A percentile compares a stretch with the other conserved stretches of the same genome.
These are phyloP conservation scores for Talaromyces sp. DNA, from an alignment of 2,329 filamentous ascomycete genomes.

Conservation along the genomic window DNA sequence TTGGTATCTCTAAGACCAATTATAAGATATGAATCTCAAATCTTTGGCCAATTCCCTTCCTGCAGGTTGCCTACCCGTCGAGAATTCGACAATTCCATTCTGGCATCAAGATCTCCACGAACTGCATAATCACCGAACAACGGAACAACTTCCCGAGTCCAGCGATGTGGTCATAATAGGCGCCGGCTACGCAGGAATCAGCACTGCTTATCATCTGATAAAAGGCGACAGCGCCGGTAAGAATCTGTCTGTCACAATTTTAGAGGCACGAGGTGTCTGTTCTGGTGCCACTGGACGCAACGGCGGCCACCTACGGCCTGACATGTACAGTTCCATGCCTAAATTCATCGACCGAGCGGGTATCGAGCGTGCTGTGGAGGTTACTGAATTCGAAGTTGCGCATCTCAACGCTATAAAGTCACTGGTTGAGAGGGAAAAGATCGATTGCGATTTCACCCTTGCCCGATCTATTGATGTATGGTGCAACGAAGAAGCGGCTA, in stretches of 20 bases:
- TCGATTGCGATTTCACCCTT: conserved; percentile 44
- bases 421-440: conserved; percentile 39
- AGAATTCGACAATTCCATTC: background rate
- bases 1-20: background rate
- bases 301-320: conserved; percentile 41
- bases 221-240: background rate
- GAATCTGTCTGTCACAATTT: background rate
- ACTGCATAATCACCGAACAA: background rate
- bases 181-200: conserved; percentile 4
- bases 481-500: conserved; percentile 29
- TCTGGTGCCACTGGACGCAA: conserved; percentile 7
- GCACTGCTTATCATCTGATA: conserved; percentile 4
- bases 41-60: background rate
- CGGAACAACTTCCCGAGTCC: background rate
- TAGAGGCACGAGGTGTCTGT: conserved; percentile 1
- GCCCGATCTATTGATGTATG: conserved; percentile 41
- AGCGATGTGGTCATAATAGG: conserved; percentile 10
- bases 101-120: conserved; percentile 3
- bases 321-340: conserved; percentile 38
- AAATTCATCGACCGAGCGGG: conserved; percentile 33
- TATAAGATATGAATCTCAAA: background rate
- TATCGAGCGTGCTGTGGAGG: conserved; percentile 35
- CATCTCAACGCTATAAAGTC: conserved; percentile 41
- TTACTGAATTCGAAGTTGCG: conserved; percentile 40
- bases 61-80: background rate